Base-by-base conservation (phyloP, 2,329 filamentous ascomycete genomes). In the Fusarium scirpi region DNA sequence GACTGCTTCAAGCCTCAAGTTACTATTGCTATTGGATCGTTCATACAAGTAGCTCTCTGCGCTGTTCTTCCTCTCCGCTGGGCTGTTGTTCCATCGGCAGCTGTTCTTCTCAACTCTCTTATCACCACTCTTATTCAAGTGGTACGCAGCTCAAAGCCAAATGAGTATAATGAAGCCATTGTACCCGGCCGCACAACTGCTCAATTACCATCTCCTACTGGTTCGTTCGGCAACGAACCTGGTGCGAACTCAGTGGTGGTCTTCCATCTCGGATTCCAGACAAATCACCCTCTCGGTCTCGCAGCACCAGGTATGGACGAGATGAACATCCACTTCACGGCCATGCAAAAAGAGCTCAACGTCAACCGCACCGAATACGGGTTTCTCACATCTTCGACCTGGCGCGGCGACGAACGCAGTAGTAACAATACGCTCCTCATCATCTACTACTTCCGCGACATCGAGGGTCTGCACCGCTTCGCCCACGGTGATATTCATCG, bases 381-480 rank as follows among this genome's bases (percentile, higher is more conserved):
- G 7, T 81, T 87, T 63, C 76, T 88, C 3, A 81, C 82, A 40
- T 71, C 77, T 25, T 83, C 81, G 4, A 66, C 70, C 15, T 88
- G 83, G 80, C 78, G 76, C 4, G 78, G 64, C n/a, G 74, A 76
- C 15, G 79, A 82, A 25, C 77, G 80, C 34, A 65, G 68, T 5
- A 80, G 81, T 16, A 78, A 81, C 57, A 83, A 82, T 65, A 81
- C 83, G 10, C 69, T 86, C 62, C 67, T 85, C 63, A 70, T 72
- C 5, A 79, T 86, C 34, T 82, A 82, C 72, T 89, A 88, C 79
- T 89, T 89, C 76, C 79, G 80, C 38, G 78, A 81, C 58, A 61
- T 84, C 18, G 84, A 84, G 43, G 81, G 82, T 16, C 73, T 89
- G 18, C 82, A 89, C 72, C 77, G 76, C 18, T 89, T 87, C 67